phyloP scores from a whole-genome alignment of 192 early-diverging fungal genomes.

The Podila horticola region DNA sequence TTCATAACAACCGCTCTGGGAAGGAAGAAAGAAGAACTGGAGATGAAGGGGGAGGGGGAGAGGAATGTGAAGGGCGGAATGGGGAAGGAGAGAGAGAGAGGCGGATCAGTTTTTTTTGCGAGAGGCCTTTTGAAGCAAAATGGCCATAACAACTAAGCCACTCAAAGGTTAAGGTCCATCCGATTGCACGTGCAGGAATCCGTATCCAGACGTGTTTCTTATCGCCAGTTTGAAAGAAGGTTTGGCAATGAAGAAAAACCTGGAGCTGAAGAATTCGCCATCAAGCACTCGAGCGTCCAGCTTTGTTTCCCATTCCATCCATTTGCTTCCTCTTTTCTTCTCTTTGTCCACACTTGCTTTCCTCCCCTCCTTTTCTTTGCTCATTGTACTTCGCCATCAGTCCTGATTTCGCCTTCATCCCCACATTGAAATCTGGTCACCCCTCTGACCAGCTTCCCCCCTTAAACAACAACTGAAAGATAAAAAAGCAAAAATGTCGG shows the following conservation, averaged over 20 bases:
- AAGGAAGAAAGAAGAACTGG: neutral
- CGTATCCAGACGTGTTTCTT: neutral
- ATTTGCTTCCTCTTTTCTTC: neutral
- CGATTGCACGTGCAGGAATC: neutral
- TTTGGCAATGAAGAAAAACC: neutral
- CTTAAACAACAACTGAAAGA: neutral
- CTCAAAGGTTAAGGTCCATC: neutral
- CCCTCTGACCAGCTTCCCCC: neutral
- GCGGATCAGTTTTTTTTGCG: neutral
- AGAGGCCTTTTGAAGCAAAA: neutral
- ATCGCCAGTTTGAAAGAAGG: conserved; percentile 1
- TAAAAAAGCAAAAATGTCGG: conserved; percentile 10
- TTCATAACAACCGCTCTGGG: neutral
- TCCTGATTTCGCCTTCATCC: neutral
- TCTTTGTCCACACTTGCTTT: neutral
- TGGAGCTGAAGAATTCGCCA: neutral
- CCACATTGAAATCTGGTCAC: neutral
- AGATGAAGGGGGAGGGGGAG: neutral
- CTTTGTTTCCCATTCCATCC: neutral
- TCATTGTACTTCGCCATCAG: no score
- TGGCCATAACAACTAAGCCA: neutral
- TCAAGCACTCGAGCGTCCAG: neutral
- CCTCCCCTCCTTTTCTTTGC: neutral
- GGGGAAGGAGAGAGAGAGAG: conserved; percentile 4
- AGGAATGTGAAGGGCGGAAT: no score